A percentile compares a stretch with the other conserved stretches of the same genome.
Conservation (phyloP, 345 rosid genomes). For the Citrus sinensis region DNA sequence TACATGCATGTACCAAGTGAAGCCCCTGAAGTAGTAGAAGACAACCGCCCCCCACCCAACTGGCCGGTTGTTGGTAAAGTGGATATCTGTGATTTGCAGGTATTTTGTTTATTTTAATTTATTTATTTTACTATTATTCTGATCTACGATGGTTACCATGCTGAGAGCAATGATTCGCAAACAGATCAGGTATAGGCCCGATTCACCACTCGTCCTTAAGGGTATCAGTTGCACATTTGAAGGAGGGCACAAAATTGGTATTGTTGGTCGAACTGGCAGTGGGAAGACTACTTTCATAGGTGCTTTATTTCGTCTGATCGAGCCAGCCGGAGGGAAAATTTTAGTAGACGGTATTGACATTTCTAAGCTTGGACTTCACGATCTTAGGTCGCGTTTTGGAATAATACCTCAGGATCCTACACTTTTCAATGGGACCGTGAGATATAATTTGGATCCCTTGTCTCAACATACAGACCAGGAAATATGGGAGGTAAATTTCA, state of each 20-base stretch:
- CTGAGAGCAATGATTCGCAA: background rate
- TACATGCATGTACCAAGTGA: constrained; percentile 88
- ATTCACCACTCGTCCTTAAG: constrained; percentile 54
- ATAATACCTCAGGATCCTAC: constrained; percentile 78
- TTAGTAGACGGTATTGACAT: constrained; percentile 52
- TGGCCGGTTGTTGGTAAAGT: constrained; percentile 91
- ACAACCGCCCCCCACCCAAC: constrained; percentile 59
- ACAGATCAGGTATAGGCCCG: constrained; percentile 52
- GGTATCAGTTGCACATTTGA: constrained; percentile 56
- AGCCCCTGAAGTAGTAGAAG: constrained; percentile 81
- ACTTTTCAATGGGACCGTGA: constrained; percentile 51
- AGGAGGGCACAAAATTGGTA: constrained; percentile 64
- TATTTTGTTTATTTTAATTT: background rate
- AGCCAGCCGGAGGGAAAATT: constrained; percentile 57
- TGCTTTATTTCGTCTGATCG: constrained; percentile 57
- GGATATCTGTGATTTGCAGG: constrained; percentile 78
- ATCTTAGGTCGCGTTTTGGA: constrained; percentile 51
- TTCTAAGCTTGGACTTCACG: constrained; percentile 48
- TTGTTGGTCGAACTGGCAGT: constrained; percentile 71
- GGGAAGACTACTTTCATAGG: constrained; percentile 62
- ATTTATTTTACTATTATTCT: too few species aligned
- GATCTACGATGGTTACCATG: background rate
- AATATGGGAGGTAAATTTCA: constrained; percentile 45
- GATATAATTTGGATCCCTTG: constrained; percentile 64
- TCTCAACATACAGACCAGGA: constrained; percentile 33